A percentile compares a stretch with the other conserved stretches of the same genome.
These are phyloP conservation scores for Xylaria sp. DNA, from an alignment of 2,329 filamentous ascomycete species.

Conservation along the genomic window DNA sequence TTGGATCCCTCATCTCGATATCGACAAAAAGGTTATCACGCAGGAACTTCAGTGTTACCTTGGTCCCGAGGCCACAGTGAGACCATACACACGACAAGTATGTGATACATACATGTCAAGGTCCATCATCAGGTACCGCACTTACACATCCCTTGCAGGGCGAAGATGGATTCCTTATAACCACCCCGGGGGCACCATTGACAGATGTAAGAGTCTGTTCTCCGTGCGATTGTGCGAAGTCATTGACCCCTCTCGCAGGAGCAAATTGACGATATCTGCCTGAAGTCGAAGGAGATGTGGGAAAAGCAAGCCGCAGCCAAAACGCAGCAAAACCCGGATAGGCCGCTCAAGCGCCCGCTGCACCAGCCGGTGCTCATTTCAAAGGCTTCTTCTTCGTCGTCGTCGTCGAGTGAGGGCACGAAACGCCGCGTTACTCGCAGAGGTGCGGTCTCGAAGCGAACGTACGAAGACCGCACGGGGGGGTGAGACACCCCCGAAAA, in stretches of 20 bases:
- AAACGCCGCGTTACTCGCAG: slow-evolving; percentile 35
- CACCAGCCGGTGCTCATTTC: slow-evolving; percentile 52
- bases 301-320: slow-evolving; percentile 51
- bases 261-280: slow-evolving; percentile 59
- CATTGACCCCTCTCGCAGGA: slow-evolving; percentile 38
- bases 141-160: slow-evolving; percentile 39
- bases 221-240: slow-evolving; percentile 5
- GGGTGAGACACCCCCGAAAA: slow-evolving; percentile 25
- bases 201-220: slow-evolving; percentile 47
- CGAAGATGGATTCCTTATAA: slow-evolving; percentile 57
- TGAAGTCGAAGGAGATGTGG: slow-evolving; percentile 55
- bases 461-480: slow-evolving; percentile 31
- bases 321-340: slow-evolving; percentile 41
- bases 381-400: slow-evolving; percentile 26
- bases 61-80: slow-evolving; percentile 52
- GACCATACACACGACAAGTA: slow-evolving; percentile 53
- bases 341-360: slow-evolving; percentile 50
- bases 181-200: slow-evolving; percentile 51
- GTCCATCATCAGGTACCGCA: slow-evolving; percentile 18
- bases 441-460: slow-evolving; percentile 26
- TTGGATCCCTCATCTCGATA: slow-evolving; percentile 56
- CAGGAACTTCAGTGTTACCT: slow-evolving; percentile 54
- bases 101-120: slow-evolving; percentile 24
- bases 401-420: slow-evolving; percentile 29
- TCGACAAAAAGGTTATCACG: slow-evolving; percentile 56